A percentile compares a stretch with the other conserved stretches of the same genome.
Evolutionary conservation across 2,329 filamentous ascomycete genomes (phyloP).

Genomic region (Penicillium sp.): DNA sequence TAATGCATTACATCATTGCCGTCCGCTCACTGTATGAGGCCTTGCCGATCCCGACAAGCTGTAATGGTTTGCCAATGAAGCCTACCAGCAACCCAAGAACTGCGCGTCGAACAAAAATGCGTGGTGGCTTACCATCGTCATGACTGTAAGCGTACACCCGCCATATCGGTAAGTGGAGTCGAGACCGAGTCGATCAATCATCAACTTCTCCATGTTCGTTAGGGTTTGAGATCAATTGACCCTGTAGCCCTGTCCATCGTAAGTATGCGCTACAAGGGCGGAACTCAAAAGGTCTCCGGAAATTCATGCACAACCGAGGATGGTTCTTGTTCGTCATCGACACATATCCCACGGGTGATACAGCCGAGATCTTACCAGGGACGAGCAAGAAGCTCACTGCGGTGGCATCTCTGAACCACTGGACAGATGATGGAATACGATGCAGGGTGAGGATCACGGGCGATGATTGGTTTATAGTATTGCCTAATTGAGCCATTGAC

Average conservation of each 20-base stretch:
- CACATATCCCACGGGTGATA: background rate
- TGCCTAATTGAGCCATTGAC: background rate
- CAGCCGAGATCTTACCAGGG: background rate
- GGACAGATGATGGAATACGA: background rate
- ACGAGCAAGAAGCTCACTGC: background rate
- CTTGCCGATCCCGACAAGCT: background rate
- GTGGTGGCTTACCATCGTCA: background rate
- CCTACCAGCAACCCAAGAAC: background rate
- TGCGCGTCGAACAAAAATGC: background rate
- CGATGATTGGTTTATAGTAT: background rate
- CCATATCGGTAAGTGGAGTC: background rate
- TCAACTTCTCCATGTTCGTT: background rate
- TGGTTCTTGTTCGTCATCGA: background rate
- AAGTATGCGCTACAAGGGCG: background rate
- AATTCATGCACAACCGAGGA: background rate
- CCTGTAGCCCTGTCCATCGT: background rate
- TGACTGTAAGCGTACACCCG: background rate
- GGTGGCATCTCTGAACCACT: background rate
- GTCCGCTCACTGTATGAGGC: background rate
- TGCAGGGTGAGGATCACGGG: background rate
- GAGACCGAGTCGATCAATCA: background rate
- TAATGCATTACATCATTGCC: background rate
- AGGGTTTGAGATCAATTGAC: background rate
- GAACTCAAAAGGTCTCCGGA: background rate
- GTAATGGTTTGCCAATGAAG: background rate